Evolutionary conservation across 1,284 basidiomycete genomes (phyloP), one percentile per base, ranked within the genome.

Genomic region (Cystobasidium sp.): DNA sequence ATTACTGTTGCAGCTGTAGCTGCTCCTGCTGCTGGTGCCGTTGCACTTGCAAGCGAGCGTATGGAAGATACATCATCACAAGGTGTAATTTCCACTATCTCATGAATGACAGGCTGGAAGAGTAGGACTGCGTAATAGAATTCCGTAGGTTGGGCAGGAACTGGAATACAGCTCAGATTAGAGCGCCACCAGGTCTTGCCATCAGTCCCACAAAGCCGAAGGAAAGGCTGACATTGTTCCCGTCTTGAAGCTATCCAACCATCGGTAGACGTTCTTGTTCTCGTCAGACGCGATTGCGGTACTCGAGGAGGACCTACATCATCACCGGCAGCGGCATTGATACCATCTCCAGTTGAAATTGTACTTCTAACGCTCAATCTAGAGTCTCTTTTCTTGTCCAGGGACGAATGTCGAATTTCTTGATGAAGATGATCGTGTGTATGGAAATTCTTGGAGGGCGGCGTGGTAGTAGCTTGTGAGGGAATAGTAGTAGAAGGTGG

Each of bases 101-200:
- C 24, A n/a, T 58, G 9, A 1, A 22, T 43, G n/a, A 47, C 43
- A 41, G 70, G 47, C 12, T 65, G 52, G 24, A 66, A 37, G 6
- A 73, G 52, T 8, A 73, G 62, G 16, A 73, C 63, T n/a, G 70
- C 47, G 37, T 53, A 71, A 43, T 73, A 73, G 6, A 37, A 47
- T 9, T 20, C 12, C 41, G 37, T 53, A 55, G 22, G 16, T 22
- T 14, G 61, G 6, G 51, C 62, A 37, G 43, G 20, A 22, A 37
- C 46, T 43, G 49, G 59, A 18, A 66, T 39, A 22, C 47, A 24
- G 6, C 24, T 20, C 10, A 66, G 31, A 31, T n/a, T 66, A 6
- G 70, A 12, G 9, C 43, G 22, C 70, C 70, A 73, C 70, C 70
- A 73, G 20, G 24, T 46, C 8, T 46, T 43, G 8, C n/a, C 12